Base-by-base conservation (phyloP, 2,329 filamentous ascomycete genomes). In the Dothideomycetes sp. region DNA sequence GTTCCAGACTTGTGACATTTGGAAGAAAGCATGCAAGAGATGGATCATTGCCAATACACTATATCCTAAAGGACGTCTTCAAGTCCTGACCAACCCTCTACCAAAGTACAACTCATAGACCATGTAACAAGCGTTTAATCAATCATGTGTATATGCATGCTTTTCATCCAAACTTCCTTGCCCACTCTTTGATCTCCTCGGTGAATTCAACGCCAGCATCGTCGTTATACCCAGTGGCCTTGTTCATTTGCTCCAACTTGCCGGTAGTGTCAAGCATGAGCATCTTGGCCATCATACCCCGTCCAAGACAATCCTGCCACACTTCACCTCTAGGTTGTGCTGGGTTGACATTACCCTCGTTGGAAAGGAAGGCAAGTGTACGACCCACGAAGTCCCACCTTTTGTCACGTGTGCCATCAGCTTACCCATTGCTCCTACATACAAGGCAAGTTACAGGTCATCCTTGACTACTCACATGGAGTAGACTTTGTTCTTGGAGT, bases 401-500 rank as follows among this genome's bases (percentile, higher is more conserved):
- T 53, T 15, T n/a, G 19, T 30, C 15, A n/a, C 10, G 3, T 11
- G 3, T n/a, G 5, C 3, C n/a, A 19, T 39, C 35, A 24, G 35
- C 13, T 5, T 24, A 11, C 8, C 10, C 5, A 19, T 2, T 2
- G 7, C 12, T 11, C 22, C 17, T 13, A 13, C 12, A 29, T n/a
- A 30, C 7, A 12, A 23, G 18, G 25, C 15, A 6, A 13, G 17
- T n/a, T n/a, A n/a, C n/a, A n/a, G n/a, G n/a, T n/a, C n/a, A n/a
- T n/a, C n/a, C n/a, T n/a, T 9, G 29, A 13, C 7, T 31, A 10
- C 27, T 18, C 32, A 36, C 41, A 36, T 37, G 16, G 33, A 45
- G n/a, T 61, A 63, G 18, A 60, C 51, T n/a, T 51, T 56, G 35
- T 58, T 62, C 52, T 61, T 62, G 13, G 37, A 44, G 8, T 45